Base-by-base conservation (phyloP, 192 early-diverging fungal genomes). In the Dimargaris cristalligena region DNA sequence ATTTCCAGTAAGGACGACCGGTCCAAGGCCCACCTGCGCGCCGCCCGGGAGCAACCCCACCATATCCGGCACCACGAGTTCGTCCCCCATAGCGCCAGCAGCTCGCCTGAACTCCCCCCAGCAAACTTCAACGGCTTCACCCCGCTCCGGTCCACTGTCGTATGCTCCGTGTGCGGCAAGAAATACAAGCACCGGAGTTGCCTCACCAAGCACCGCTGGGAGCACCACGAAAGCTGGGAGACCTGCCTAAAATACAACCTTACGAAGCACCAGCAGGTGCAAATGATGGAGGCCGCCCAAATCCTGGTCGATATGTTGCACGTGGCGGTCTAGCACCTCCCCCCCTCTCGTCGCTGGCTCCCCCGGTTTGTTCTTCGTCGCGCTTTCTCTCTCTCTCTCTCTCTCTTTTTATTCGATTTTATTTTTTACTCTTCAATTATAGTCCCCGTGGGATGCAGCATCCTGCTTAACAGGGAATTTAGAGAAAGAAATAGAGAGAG, bases 211-310 rank as follows among this genome's bases (percentile, higher is more conserved):
- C 78, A 80, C 48, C 64, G 73, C 28, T 80, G 78, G 78, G 78
- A 80, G 68, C 78, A 80, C 62, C 78, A 80, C 69, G 78, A 78
- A 44, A 71, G 72, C 59, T 80, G 78, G 78, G 76, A 78, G 28
- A 60, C 73, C 16, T 80, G 78, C 60, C 69, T 80, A 26, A 78
- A 78, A 59, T 80, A 78, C 61, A 80, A 80, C 62, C 58, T 80
- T 59, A 76, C 78, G 30, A 80, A 80, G 59, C 78, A 80, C 66
- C 78, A 80, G 69, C 78, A 80, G 61, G 78, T 80, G 4, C 78
- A 80, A 59, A 80, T 80, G 78, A 80, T 80, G 78, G 78, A 80
- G 75, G 73, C 73, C 57, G 73, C 73, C 22, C 73, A 75, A 64
- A 70, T 75, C 23, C 63, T 75, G 51, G 65, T 75, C 45, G 70